Evolutionary conservation across 495 filamentous ascomycete genomes (phyloP).

Genomic region (Lasiosphaeria ovina): DNA sequence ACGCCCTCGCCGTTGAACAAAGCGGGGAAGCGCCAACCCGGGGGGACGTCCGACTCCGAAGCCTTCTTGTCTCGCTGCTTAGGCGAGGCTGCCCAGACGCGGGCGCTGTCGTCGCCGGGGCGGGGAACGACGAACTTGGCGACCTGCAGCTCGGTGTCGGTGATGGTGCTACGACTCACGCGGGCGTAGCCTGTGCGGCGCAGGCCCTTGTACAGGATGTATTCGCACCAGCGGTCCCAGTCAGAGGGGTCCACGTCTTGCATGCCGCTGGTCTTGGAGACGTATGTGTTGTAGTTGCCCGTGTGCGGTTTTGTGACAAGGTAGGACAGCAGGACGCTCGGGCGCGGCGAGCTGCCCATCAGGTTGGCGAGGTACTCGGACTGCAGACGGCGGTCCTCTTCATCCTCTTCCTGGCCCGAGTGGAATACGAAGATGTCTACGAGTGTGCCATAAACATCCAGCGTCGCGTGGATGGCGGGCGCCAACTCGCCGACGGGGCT

Average conservation of each 20-base stretch:
- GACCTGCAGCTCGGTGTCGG: constrained; percentile 96
- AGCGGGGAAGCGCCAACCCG: constrained; percentile 79
- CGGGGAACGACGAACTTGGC: constrained; percentile 91
- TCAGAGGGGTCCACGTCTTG: constrained; percentile 90
- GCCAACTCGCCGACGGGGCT: constrained; percentile 93
- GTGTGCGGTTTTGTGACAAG: constrained; percentile 85
- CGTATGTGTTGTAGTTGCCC: constrained; percentile 97
- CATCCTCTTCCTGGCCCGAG: constrained; percentile 97
- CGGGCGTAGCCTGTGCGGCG: constrained; percentile 86
- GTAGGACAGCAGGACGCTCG: constrained; percentile 84
- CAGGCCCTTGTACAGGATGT: constrained; percentile 91
- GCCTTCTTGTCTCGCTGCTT: constrained; percentile 38
- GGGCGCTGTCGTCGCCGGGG: constrained; percentile 56
- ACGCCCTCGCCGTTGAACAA: constrained; percentile 85
- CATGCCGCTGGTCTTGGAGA: constrained; percentile 84
- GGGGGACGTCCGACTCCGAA: constrained; percentile 66
- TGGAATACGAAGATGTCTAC: constrained; percentile 98
- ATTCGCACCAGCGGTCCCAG: constrained; percentile 99
- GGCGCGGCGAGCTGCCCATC: constrained; percentile 80
- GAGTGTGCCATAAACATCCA: constrained; percentile 86
- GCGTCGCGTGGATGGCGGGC: constrained; percentile 91
- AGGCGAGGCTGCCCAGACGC: constrained; percentile 33
- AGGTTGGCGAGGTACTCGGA: constrained; percentile 80
- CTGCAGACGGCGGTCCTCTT: constrained; percentile 88
- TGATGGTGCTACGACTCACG: constrained; percentile 85